Evolutionary conservation across 31 red algal genomes (phyloP).

Genomic region (Bonnemaisonia californica): DNA sequence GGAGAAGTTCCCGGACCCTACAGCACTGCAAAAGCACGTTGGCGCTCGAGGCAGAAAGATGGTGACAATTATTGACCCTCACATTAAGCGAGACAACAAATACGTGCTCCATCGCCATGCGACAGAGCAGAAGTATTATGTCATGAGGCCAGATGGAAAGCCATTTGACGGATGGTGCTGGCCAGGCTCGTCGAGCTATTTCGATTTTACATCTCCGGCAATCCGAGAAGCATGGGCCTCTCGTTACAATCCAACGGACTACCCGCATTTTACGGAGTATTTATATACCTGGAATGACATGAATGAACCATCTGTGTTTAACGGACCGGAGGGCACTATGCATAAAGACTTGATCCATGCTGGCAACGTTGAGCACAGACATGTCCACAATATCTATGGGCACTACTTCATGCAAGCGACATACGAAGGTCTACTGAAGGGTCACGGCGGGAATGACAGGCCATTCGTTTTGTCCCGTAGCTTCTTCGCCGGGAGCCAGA

Average conservation of each 20-base stretch:
- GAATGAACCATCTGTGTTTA: constrained; percentile 99
- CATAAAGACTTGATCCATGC: constrained; percentile 83
- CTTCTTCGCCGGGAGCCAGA: constrained; percentile 93
- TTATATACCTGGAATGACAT: constrained; percentile 98
- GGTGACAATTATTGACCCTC: constrained; percentile 98
- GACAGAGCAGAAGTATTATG: constrained; percentile 62
- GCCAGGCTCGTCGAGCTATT: constrained; percentile 88
- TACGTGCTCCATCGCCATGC: constrained; percentile 77
- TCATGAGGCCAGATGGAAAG: constrained; percentile 76
- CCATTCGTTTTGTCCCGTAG: constrained; percentile 91
- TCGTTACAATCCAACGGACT: constrained; percentile 68
- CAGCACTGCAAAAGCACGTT: constrained; percentile 67
- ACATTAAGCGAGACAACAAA: constrained; percentile 89
- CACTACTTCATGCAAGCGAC: constrained; percentile 86
- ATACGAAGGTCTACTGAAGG: constrained; percentile 76
- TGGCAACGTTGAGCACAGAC: constrained; percentile 81
- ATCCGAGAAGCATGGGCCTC: constrained; percentile 71
- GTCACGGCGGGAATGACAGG: constrained; percentile 70
- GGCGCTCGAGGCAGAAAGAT: constrained; percentile 79
- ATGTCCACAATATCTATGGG: constrained; percentile 97
- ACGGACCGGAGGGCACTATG: constrained; percentile 91
- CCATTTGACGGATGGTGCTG: constrained; percentile 93
- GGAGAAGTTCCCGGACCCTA: constrained; percentile 88
- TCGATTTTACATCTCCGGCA: constrained; percentile 65
- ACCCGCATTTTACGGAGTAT: constrained; percentile 81